A percentile compares a stretch with the other conserved stretches of the same genome.
Evolutionary conservation across 108 stramenopile species (phyloP).

Genomic region (Pseudonitzschia delicatissima): DNA sequence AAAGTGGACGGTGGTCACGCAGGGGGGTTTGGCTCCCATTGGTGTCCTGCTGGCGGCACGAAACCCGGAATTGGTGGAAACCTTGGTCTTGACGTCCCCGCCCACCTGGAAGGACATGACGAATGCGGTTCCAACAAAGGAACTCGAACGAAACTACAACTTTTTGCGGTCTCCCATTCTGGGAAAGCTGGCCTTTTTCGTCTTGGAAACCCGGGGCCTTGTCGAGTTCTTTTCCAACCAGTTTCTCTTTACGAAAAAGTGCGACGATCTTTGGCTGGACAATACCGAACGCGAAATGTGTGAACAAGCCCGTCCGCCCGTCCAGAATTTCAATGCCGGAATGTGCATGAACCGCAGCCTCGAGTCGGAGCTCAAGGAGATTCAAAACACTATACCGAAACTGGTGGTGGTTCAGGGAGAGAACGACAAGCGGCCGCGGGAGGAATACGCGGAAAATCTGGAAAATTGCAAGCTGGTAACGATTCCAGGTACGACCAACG

Average conservation of each 20-base stretch:
- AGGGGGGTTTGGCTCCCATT: slow-evolving; percentile 67
- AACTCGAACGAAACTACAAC: slow-evolving; percentile 54
- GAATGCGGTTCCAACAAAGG: slow-evolving; percentile 42
- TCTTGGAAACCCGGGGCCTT: slow-evolving; percentile 50
- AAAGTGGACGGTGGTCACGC: slow-evolving; percentile 47
- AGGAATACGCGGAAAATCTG: slow-evolving; percentile 36
- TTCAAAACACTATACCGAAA: slow-evolving; percentile 27
- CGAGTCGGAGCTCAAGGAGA: slow-evolving; percentile 42
- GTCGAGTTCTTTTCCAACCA: slow-evolving; percentile 62
- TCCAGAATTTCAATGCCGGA: slow-evolving; percentile 68
- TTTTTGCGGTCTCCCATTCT: slow-evolving; percentile 46
- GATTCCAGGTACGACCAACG: slow-evolving; percentile 45
- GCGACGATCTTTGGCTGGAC: slow-evolving; percentile 61
- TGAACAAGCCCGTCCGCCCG: slow-evolving; percentile 43
- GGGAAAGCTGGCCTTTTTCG: slow-evolving; percentile 46
- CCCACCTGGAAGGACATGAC: slow-evolving; percentile 58
- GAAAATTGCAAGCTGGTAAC: slow-evolving; percentile 31
- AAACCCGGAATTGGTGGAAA: slow-evolving; percentile 37
- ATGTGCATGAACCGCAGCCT: slow-evolving; percentile 50
- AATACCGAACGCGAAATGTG: slow-evolving; percentile 23
- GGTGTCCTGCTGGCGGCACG: slow-evolving; percentile 55
- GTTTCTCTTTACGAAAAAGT: slow-evolving; percentile 49
- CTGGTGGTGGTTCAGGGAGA: slow-evolving; percentile 49
- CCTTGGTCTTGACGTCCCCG: slow-evolving; percentile 55
- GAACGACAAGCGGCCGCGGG: slow-evolving; percentile 44